A percentile compares a stretch with the other conserved stretches of the same genome.
Evolutionary conservation across 139 green algal species (phyloP).

Genomic region (Chlorella sp.): DNA sequence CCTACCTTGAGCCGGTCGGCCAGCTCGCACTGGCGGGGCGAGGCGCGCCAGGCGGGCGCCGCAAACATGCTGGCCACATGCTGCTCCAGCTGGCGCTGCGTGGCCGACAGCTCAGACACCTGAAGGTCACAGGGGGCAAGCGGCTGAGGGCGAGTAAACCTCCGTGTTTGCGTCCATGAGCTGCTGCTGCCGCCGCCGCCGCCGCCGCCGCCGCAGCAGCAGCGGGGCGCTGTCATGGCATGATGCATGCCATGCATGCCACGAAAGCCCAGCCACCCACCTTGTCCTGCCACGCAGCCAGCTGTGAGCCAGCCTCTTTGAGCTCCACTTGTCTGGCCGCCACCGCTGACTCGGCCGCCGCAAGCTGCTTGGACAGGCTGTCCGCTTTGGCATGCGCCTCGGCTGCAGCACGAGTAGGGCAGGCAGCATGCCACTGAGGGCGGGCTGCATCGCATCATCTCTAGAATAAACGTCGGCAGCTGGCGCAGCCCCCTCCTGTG

Average conservation of each 20-base stretch:
- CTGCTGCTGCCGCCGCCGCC: no score
- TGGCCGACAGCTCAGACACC: conserved; percentile 1
- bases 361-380: not conserved
- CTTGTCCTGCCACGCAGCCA: conserved; percentile 1
- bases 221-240: no score
- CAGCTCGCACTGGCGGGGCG: not conserved
- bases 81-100: not conserved
- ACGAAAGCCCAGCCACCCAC: no score
- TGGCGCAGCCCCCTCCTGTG: not conserved
- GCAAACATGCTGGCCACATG: conserved; percentile 3
- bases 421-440: not conserved
- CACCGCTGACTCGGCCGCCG: not conserved
- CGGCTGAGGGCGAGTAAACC: no score
- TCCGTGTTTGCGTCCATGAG: no score
- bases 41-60: conserved; percentile 9
- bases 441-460: not conserved
- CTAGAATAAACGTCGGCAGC: not conserved
- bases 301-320: not conserved
- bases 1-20: not conserved
- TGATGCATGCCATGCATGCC: no score
- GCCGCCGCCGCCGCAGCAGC: no score
- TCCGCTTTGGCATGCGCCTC: not conserved
- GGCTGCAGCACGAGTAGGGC: not conserved
- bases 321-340: not conserved
- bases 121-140: no score